A percentile compares a stretch with the other conserved stretches of the same genome.
Conservation (phyloP, 768 basidiomycete species). For the Lentinula aciculospora region DNA sequence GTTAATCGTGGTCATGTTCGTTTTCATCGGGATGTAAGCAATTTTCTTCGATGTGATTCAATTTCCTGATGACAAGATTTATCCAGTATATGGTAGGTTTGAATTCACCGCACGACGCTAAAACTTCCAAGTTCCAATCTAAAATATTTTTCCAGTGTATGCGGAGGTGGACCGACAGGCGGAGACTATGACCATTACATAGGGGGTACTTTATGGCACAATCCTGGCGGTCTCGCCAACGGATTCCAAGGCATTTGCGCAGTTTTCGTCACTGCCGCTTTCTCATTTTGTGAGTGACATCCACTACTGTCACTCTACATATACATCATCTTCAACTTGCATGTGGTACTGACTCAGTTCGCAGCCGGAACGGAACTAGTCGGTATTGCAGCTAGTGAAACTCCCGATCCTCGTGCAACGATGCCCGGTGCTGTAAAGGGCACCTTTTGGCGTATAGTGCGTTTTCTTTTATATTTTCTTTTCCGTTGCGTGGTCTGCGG, state of each 20-base stretch:
- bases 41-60: not conserved
- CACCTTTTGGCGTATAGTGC: slow-evolving; percentile 42
- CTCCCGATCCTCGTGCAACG: slow-evolving; percentile 28
- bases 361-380: slow-evolving; percentile 42
- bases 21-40: slow-evolving; percentile 37
- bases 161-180: slow-evolving; percentile 33
- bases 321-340: too few species aligned
- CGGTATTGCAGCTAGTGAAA: slow-evolving; percentile 40
- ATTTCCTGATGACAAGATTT: not conserved
- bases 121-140: not conserved
- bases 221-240: slow-evolving; percentile 37
- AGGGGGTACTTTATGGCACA: slow-evolving; percentile 30
- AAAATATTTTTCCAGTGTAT: slow-evolving; percentile 13
- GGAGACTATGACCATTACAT: slow-evolving; percentile 30
- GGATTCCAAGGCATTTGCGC: slow-evolving; percentile 36
- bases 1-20: slow-evolving; percentile 38
- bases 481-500: not conserved
- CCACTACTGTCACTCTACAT: too few species aligned
- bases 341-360: too few species aligned
- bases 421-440: slow-evolving; percentile 34
- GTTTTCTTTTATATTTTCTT: slow-evolving; percentile 7
- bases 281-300: slow-evolving; percentile 3
- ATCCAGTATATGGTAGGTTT: slow-evolving; percentile 23
- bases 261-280: slow-evolving; percentile 36
- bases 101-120: too few species aligned